A percentile compares a stretch with the other conserved stretches of the same genome.
Conservation (phyloP, 2,329 filamentous ascomycete genomes). For the Dendryphion nanum region DNA sequence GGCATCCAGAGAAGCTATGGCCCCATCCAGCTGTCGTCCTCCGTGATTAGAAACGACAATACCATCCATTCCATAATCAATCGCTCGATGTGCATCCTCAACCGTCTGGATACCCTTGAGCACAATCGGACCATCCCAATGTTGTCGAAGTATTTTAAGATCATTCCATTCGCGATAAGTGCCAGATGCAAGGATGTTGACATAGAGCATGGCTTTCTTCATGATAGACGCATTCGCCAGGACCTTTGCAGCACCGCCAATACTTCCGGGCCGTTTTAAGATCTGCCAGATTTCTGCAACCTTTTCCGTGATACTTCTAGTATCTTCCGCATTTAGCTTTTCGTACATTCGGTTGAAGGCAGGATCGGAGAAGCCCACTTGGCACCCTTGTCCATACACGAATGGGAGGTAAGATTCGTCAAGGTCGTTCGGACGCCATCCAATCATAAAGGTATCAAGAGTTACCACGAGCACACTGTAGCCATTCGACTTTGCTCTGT, state of each 20-base stretch:
- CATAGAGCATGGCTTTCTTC: slow-evolving; percentile 38
- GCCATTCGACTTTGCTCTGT: slow-evolving; percentile 60
- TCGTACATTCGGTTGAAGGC: slow-evolving; percentile 36
- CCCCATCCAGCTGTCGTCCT: slow-evolving; percentile 37
- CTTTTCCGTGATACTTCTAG: slow-evolving; percentile 28
- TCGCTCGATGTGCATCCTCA: slow-evolving; percentile 35
- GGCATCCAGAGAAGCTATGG: slow-evolving; percentile 33
- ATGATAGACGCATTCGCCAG: slow-evolving; percentile 32
- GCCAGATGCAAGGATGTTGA: slow-evolving; percentile 33
- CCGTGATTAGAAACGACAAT: slow-evolving; percentile 41
- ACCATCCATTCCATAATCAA: slow-evolving; percentile 36
- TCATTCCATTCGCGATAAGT: slow-evolving; percentile 36
- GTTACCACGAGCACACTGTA: slow-evolving; percentile 70
- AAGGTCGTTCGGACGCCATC: slow-evolving; percentile 68
- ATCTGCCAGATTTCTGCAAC: slow-evolving; percentile 37
- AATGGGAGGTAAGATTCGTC: slow-evolving; percentile 64
- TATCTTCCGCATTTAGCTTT: slow-evolving; percentile 31
- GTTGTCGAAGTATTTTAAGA: slow-evolving; percentile 27
- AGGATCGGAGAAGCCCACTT: slow-evolving; percentile 37
- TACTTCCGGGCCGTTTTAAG: slow-evolving; percentile 34
- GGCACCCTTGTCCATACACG: slow-evolving; percentile 42
- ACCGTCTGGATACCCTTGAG: slow-evolving; percentile 41
- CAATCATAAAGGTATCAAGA: slow-evolving; percentile 67
- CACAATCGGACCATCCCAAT: slow-evolving; percentile 40
- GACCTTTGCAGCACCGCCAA: slow-evolving; percentile 31